phyloP scores from a whole-genome alignment of 2,329 filamentous ascomycete genomes.

The Parastagonospora nodorum region DNA sequence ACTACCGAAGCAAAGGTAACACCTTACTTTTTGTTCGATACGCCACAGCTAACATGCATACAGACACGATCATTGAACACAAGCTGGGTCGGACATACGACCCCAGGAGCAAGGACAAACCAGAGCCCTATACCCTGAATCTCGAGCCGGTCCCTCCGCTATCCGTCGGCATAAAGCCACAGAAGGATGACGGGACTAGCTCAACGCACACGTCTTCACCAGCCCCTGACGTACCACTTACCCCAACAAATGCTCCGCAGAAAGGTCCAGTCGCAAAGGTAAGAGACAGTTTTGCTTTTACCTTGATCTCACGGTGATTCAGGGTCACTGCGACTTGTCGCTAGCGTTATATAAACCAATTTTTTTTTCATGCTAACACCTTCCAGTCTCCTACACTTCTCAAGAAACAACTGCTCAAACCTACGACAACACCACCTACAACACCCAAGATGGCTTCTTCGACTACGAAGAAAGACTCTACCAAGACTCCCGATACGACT shows the following conservation, averaged over 20 bases:
- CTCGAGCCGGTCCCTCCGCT: conserved; percentile 24
- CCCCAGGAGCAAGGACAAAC: conserved; percentile 6
- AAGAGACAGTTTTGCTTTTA: conserved; percentile 7
- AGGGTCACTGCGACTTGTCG: conserved; percentile 1
- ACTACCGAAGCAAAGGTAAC: conserved; percentile 44
- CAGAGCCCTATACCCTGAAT: conserved; percentile 12
- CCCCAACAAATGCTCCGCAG: conserved; percentile 5
- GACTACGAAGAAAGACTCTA: not conserved
- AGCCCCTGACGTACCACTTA: conserved; percentile 5
- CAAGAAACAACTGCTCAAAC: conserved; percentile 2
- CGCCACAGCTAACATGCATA: not conserved
- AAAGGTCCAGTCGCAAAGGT: conserved; percentile 8
- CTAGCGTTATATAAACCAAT: not conserved
- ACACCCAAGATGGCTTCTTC: not conserved
- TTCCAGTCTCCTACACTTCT: conserved; percentile 4
- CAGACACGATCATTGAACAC: conserved; percentile 21
- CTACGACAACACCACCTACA: not conserved
- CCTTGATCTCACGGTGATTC: not conserved
- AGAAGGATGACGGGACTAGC: conserved; percentile 12
- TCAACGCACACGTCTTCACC: conserved; percentile 18
- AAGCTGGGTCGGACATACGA: conserved; percentile 14
- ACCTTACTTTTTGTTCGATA: not conserved
- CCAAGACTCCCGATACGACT: not conserved
- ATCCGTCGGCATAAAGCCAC: conserved; percentile 4
- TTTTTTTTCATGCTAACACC: conserved; percentile 2